Conservation (phyloP, 129 eudicot species). For the Helianthus annuus region HanXRQr2.0-SUNRISE NC_035441.2:166149891-166150390, state of each 20-base stretch:
- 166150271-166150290: conserved; percentile 49
- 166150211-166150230: conserved; percentile 65
- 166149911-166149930: not conserved
- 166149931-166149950: conserved; percentile 24
- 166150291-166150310: conserved; percentile 21
- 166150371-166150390: conserved; percentile 30
- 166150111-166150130: not conserved
- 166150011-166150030: conserved; percentile 6
- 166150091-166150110: conserved; percentile 45
- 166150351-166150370: conserved; percentile 26
- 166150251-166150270: conserved; percentile 80
- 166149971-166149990: conserved; percentile 49
- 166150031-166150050: conserved; percentile 58
- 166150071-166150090: conserved; percentile 57
- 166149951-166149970: conserved; percentile 55
- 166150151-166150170: conserved; percentile 41
- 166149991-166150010: conserved; percentile 44
- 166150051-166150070: conserved; percentile 62
- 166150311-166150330: conserved; percentile 40
- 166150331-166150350: conserved; percentile 9
- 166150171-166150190: conserved; percentile 22
- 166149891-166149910: not conserved
- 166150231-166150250: conserved; percentile 81
- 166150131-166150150: not conserved
- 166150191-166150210: conserved; percentile 78